Conservation (phyloP, 2,329 filamentous ascomycete species). For the Colletotrichum neosansevieriae region DNA sequence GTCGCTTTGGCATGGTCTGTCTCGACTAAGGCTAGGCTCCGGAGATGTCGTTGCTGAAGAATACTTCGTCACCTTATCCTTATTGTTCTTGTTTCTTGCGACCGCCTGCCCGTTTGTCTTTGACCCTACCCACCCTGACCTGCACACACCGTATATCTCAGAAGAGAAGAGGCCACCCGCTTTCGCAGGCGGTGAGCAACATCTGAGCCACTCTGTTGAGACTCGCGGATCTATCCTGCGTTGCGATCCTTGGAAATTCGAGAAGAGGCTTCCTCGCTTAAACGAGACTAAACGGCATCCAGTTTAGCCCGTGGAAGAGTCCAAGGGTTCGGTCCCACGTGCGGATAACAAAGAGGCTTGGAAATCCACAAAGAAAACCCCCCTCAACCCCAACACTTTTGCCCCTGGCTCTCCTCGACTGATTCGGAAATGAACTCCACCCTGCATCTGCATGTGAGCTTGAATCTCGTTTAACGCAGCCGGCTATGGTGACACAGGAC, state of each 20-base stretch:
- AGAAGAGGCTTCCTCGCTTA: constrained; percentile 31
- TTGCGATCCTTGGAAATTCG: constrained; percentile 9
- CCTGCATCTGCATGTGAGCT: constrained; percentile 34
- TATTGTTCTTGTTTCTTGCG: not conserved
- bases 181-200: constrained; percentile 30
- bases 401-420: constrained; percentile 20
- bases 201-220: constrained; percentile 31
- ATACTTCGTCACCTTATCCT: not conserved
- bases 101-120: not conserved
- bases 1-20: not conserved
- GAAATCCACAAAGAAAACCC: constrained; percentile 16
- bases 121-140: not conserved
- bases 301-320: constrained; percentile 3
- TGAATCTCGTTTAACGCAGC: constrained; percentile 23
- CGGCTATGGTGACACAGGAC: constrained; percentile 9
- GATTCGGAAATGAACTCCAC: constrained; percentile 27
- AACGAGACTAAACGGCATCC: not conserved
- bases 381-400: constrained; percentile 40
- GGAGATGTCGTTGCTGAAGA: not conserved
- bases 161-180: constrained; percentile 27
- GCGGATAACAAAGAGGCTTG: constrained; percentile 19
- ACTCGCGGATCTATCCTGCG: constrained; percentile 25
- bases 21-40: not conserved
- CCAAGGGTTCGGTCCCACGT: constrained; percentile 35
- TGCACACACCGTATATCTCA: constrained; percentile 5